Evolutionary conservation across 2,329 filamentous ascomycete species (phyloP), one percentile per base, ranked within the genome.

Genomic region (Phialocephala subalpina): DNA sequence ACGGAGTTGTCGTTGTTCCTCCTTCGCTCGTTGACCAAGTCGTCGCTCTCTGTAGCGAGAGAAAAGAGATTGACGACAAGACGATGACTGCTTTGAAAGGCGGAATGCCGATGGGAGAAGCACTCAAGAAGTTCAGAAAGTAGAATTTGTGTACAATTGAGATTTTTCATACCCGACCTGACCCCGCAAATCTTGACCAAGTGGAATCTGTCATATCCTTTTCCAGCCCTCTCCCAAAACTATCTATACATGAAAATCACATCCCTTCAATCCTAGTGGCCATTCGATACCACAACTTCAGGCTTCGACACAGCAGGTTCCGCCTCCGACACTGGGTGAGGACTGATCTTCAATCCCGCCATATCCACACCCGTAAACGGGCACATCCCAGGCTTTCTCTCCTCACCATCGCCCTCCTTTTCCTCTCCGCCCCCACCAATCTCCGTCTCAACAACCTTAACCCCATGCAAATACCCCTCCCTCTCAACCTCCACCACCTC

Each of bases 381-480:
- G 18, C 38, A 42, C 18, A 42, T 14, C 14, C 38, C 38, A 6
- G 16, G n/a, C 56, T 42, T 42, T 8, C 9, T 14, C 35, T 38
- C 36, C 36, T 58, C 38, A 12, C 35, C 9, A 33, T 27, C 29
- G 27, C 8, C 18, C 16, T 25, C 22, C 16, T 33, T 62, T 36
- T 69, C 60, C 12, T 73, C 76, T 52, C 76, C 78, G 9, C 80
- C 76, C 16, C 79, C 79, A 3, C 49, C 52, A 35, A 22, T 14
- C 36, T 47, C 40, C 18, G 22, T n/a, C 4, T 53, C 53, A 14
- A 89, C 74, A 9, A 92, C 79, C 74, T 84, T 87, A 78, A 87
- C 87, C 1, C 89, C 89, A 69, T 89, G 84, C 22, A 91, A 72
- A 72, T 86, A 91, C 0, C 89, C 89, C 74, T 92, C 90, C 60